phyloP scores from a whole-genome alignment of 2,329 filamentous ascomycete species.

The Fusarium verticillioides region DNA sequence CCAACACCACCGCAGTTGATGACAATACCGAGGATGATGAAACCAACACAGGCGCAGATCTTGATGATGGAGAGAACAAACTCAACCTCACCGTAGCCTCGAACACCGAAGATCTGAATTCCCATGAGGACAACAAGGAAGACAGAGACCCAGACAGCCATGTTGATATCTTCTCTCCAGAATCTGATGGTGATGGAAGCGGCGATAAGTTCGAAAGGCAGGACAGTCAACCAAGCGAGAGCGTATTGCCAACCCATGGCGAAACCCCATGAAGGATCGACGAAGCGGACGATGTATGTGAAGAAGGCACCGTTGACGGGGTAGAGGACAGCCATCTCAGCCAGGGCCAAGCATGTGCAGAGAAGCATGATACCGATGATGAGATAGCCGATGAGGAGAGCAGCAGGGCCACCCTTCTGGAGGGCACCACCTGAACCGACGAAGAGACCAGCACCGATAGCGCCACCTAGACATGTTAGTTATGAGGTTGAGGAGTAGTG shows the following conservation, averaged over 20 bases:
- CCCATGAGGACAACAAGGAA: constrained; percentile 80
- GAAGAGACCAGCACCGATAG: constrained; percentile 81
- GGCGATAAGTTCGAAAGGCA: constrained; percentile 88
- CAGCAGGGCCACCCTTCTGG: constrained; percentile 78
- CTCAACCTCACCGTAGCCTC: constrained; percentile 89
- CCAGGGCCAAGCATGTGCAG: constrained; percentile 84
- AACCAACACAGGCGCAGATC: constrained; percentile 71
- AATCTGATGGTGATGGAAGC: constrained; percentile 86
- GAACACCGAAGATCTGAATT: constrained; percentile 90
- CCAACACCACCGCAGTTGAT: constrained; percentile 85
- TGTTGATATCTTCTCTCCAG: constrained; percentile 74
- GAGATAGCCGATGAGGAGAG: constrained; percentile 79
- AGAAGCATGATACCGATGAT: constrained; percentile 39
- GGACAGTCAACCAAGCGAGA: constrained; percentile 84
- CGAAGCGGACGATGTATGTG: constrained; percentile 88
- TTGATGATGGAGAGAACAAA: constrained; percentile 90
- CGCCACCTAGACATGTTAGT: constrained; percentile 36
- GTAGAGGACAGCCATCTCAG: constrained; percentile 90
- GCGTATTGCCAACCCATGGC: constrained; percentile 97
- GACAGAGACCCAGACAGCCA: constrained; percentile 82
- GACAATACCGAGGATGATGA: constrained; percentile 83
- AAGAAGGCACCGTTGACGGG: constrained; percentile 94
- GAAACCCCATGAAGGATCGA: constrained; percentile 94
- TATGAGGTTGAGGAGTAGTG: neutral
- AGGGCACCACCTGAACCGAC: constrained; percentile 83